phyloP scores from a whole-genome alignment of 345 rosid species.

The Eucalyptus erythrocorys region DNA sequence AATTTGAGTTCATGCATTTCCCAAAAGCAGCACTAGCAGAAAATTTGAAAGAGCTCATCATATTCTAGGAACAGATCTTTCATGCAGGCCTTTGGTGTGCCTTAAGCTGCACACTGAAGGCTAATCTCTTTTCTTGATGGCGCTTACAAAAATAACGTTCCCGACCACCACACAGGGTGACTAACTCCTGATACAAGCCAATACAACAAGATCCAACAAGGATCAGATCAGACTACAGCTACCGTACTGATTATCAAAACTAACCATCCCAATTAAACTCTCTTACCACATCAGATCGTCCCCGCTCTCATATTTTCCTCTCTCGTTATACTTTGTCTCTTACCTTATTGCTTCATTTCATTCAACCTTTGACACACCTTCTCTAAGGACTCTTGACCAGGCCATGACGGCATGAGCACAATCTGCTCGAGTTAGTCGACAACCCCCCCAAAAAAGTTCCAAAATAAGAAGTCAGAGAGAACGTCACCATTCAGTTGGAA shows the following conservation, averaged over 20 bases:
- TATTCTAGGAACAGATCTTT: background rate
- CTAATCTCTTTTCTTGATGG: background rate
- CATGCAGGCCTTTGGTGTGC: background rate
- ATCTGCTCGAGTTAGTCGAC: background rate
- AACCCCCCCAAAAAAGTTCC: background rate
- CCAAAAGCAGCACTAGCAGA: background rate
- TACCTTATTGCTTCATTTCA: background rate
- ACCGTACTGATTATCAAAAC: background rate
- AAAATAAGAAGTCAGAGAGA: background rate
- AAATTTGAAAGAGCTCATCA: background rate
- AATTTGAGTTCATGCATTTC: background rate
- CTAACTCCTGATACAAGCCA: background rate
- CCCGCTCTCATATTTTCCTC: background rate
- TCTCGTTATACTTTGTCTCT: background rate
- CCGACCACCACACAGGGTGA: background rate
- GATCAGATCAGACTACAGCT: background rate
- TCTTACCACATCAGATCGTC: background rate
- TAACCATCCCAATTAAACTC: background rate
- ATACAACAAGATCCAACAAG: background rate
- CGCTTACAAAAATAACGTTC: background rate
- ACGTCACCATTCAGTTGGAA: background rate
- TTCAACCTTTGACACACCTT: background rate
- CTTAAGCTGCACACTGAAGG: background rate
- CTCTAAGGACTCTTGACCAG: background rate
- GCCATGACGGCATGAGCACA: background rate